Conservation (phyloP, 345 rosid species). For the Capsella bursapastoris region DNA sequence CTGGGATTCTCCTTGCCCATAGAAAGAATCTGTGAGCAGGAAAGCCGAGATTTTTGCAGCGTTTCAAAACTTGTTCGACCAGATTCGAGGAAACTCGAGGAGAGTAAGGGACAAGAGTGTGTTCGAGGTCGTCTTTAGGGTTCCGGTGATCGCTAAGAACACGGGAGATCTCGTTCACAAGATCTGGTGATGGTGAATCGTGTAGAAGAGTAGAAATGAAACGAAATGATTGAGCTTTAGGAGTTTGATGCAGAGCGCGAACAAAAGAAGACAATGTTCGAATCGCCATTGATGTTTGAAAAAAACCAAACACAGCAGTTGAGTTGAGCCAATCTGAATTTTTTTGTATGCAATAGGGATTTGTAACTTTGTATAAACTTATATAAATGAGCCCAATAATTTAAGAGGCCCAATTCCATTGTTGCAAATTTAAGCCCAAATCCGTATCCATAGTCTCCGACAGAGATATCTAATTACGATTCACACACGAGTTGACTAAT, state of each 20-base stretch:
- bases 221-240: conserved; percentile 25
- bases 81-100: conserved; percentile 57
- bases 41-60: conserved; percentile 80
- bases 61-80: conserved; percentile 80
- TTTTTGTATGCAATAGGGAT: not conserved
- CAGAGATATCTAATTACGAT: conserved; percentile 4
- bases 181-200: conserved; percentile 46
- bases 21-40: conserved; percentile 88
- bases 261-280: conserved; percentile 42
- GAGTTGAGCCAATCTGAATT: conserved; percentile 6
- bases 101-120: conserved; percentile 54
- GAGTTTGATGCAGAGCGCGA: conserved; percentile 30
- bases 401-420: not conserved
- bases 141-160: conserved; percentile 73
- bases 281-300: conserved; percentile 43
- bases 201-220: conserved; percentile 38
- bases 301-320: not conserved
- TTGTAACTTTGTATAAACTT: too few species aligned
- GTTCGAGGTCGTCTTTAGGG: conserved; percentile 78
- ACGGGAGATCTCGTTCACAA: conserved; percentile 75
- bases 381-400: not conserved
- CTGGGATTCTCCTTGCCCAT: conserved; percentile 73
- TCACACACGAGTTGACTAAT: conserved; percentile 2
- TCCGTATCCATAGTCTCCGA: not conserved
- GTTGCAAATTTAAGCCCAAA: not conserved